phyloP scores from a whole-genome alignment of 164 flowering plant species.

The Cinnamomum micranthum region DNA sequence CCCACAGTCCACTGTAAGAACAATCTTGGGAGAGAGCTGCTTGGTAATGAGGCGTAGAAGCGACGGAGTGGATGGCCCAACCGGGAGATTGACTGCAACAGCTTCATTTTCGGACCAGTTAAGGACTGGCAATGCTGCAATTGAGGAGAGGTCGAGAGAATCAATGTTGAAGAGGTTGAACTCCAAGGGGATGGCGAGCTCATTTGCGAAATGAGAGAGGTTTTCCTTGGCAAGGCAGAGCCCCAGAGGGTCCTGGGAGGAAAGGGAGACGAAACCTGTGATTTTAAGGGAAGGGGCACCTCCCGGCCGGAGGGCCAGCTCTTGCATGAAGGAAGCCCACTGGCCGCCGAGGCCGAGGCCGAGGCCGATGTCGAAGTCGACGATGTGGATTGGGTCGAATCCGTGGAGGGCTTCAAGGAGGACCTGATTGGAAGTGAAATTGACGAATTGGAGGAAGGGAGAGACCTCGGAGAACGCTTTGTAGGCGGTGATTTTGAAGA shows the following conservation, averaged over 20 bases:
- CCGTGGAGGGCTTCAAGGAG: conserved; percentile 61
- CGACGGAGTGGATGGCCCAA: conserved; percentile 31
- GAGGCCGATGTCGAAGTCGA: conserved; percentile 57
- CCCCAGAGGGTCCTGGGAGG: conserved; percentile 54
- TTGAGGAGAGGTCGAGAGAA: conserved; percentile 22
- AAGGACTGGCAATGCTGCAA: not conserved
- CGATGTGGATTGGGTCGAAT: conserved; percentile 43
- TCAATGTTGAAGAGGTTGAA: conserved; percentile 52
- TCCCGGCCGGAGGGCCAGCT: conserved; percentile 42
- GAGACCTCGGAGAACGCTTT: conserved; percentile 72
- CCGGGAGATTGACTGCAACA: conserved; percentile 62
- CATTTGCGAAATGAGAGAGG: conserved; percentile 58
- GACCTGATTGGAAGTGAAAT: conserved; percentile 80
- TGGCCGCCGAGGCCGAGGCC: conserved; percentile 74
- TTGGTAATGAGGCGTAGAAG: conserved; percentile 55
- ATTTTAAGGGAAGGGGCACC: conserved; percentile 54
- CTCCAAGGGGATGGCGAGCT: conserved; percentile 46
- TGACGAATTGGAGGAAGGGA: conserved; percentile 60
- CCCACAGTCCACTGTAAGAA: conserved; percentile 67
- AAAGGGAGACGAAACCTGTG: conserved; percentile 58
- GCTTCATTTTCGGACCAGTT: conserved; percentile 44
- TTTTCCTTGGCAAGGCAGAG: conserved; percentile 54
- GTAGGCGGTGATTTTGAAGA: conserved; percentile 65
- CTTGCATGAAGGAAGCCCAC: conserved; percentile 94
- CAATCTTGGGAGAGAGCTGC: conserved; percentile 64